phyloP scores from a whole-genome alignment of 2,329 filamentous ascomycete species.

The Penicillium decumbens region DNA sequence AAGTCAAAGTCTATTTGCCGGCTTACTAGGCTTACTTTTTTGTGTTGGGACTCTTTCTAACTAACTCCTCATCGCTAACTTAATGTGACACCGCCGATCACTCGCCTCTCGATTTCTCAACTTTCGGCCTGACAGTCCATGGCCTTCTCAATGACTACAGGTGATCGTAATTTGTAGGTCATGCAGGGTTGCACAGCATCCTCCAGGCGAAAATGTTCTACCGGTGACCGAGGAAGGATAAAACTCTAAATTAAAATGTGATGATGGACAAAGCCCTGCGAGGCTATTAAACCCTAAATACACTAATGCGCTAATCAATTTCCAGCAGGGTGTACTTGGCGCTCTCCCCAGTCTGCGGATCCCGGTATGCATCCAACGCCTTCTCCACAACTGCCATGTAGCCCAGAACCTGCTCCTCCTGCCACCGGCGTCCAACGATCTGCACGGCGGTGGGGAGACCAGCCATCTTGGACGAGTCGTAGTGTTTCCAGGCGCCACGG shows the following conservation, averaged over 20 bases:
- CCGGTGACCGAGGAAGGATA: no score
- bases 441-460: slow-evolving; percentile 84
- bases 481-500: slow-evolving; percentile 76
- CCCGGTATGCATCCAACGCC: slow-evolving; percentile 54
- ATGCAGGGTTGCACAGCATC: not conserved
- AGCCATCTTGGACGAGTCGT: slow-evolving; percentile 77
- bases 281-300: not conserved
- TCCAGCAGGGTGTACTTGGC: slow-evolving; percentile 37
- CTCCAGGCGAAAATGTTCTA: not conserved
- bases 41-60: no score
- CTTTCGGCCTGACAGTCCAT: no score
- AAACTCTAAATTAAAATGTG: not conserved
- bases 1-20: not conserved
- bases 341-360: slow-evolving; percentile 30
- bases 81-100: not conserved
- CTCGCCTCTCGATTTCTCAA: not conserved
- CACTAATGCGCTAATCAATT: slow-evolving; percentile 27
- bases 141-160: no score
- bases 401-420: slow-evolving; percentile 82
- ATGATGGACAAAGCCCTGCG: not conserved
- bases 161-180: not conserved
- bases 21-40: no score
- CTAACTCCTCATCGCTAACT: no score
- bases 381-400: slow-evolving; percentile 75
- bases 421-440: slow-evolving; percentile 70